Base-by-base conservation (phyloP, 2,329 filamentous ascomycete species). In the Blastomyces emzantsi region DNA sequence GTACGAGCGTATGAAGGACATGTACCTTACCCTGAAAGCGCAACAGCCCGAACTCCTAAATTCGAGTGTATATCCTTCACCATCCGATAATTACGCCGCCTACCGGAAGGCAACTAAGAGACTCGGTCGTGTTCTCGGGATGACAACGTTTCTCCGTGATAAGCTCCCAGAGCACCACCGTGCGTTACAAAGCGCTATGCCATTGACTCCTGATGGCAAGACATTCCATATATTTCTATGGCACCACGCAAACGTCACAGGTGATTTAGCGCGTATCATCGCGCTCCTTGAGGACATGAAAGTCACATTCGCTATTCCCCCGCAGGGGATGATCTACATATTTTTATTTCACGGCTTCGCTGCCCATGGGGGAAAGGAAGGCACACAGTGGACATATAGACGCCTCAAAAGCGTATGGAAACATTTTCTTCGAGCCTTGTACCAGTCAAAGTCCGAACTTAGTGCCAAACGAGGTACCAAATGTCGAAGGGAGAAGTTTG, bases 271-370 rank as follows among this genome's bases (percentile, higher is more conserved):
- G 51, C 85, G 85, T 66, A 85, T 95, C 15, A 84, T 85, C 13
- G 82, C 85, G 59, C 84, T 91, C 55, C 78, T 99, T 28, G 83
- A 85, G 57, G 93, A 97, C 73, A 96, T 97, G 91, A 75, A 78
- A 62, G 85, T 84, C 63, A 77, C 79, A 47, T 86, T 87, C 67
- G 77, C 82, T 2, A 80, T 96, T 3, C 84, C 86, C 0, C 78
- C 93, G 19, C 86, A 93, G 65, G 89, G 88, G 6, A 83, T 88
- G 64, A 83, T 96, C 30, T 97, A 93, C 70, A 80, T 94, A 47
- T 82, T 88, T 8, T 79, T 97, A 3, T 90, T 97, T 76, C 88
- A 90, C 69, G 92, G 90, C 0, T 99, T 97, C 72, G 81, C 83
- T 41, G 74, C 79, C 2, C 87, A 96, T 71, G 93, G 92, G 13